Evolutionary conservation across 2,329 filamentous ascomycete genomes (phyloP), one percentile per base, ranked within the genome.

Genomic region (Apiospora aurea): DNA sequence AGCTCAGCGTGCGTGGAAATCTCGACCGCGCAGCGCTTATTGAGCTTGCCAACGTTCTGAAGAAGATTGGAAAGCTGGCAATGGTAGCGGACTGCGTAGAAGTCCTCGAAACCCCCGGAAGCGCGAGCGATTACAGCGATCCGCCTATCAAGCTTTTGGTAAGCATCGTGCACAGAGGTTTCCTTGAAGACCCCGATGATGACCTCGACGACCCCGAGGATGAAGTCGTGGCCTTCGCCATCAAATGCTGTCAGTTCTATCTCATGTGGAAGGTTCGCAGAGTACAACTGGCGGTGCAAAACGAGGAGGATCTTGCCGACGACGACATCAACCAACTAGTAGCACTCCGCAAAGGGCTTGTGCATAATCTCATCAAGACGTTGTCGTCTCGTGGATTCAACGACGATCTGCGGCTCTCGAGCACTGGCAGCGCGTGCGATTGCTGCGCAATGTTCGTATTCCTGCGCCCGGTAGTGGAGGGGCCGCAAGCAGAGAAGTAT

Each of bases 181-280:
- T 91, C 69, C 90, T 92, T 64, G 87, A 89, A 70, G 90, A 92
- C 70, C 85, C 91, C 3, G 90, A 94, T 71, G 89, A 92, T 61
- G 92, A 93, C 18, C 87, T 92, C 38, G 93, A 95, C 74, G 91
- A 91, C 61, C 85, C 94, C 16, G 96, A 98, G 81, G 93, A 96
- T 75, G 91, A 94, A 75, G 86, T 96, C 61, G 91, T 94, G 8
- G 87, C 90, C 1, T 92, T 92, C 76, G 92, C 94, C 43, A 93
- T 97, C 77, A 92, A 93, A 75, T 88, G 91, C 1, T 87, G 93
- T 69, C 87, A 95, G 67, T 94, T 97, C 82, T 98, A 98, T 83
- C 97, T 98, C 80, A 94, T 97, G 90, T 99, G 96, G 96, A 96
- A 96, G 79, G 88, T 93, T 29, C 89, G 90, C 70, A 85, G 87